Evolutionary conservation across 164 flowering plant species (phyloP), one percentile per base, ranked within the genome.

Genomic region (Magnolia kwangsiensis): DNA sequence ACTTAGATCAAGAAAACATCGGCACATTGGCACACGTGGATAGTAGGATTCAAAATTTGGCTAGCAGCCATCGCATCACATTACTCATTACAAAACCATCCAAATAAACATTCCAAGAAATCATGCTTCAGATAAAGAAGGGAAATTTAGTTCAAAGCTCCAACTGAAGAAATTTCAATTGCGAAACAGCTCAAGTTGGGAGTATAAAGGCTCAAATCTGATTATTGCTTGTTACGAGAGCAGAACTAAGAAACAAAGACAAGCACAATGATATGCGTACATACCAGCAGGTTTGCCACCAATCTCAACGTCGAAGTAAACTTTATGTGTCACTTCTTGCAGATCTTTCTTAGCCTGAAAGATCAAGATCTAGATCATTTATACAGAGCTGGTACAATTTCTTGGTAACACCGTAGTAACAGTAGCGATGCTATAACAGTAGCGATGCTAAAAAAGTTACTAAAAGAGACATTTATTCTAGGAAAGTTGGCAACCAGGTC

Each of bases 231-330:
- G 19, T 61, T 61, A 18, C 1, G 5, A 31, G 37, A 31, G 37
- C 37, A 31, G 37, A 31, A 31, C 37, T 31, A 37, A 37, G 0
- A 19, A 10, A 51, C 6, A 9, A 55, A 4, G 8, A 14, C 29
- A 75, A 14, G 50, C 10, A 63, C 45, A 50, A 65, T 71, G 6
- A 49, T 5, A 63, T 55, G 59, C 55, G 23, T 63, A 51, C 84
- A 77, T 87, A 95, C 97, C 97, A 29, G 98, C 96, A 58, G 89
- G 85, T 82, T 91, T 90, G 65, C 97, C 97, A 79, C 69, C 90
- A 29, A 94, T 92, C 86, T 92, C 94, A 21, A 92, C 85, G 80
- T 94, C 98, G 61, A 94, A 94, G 74, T 74, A 94, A 23, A 92
- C 95, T 75, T 94, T 89, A 82, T 90, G 88, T 1, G 98, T 94